Evolutionary conservation across 805 yeast species (phyloP).

Genomic region (Saccharomycopsis olivae): DNA sequence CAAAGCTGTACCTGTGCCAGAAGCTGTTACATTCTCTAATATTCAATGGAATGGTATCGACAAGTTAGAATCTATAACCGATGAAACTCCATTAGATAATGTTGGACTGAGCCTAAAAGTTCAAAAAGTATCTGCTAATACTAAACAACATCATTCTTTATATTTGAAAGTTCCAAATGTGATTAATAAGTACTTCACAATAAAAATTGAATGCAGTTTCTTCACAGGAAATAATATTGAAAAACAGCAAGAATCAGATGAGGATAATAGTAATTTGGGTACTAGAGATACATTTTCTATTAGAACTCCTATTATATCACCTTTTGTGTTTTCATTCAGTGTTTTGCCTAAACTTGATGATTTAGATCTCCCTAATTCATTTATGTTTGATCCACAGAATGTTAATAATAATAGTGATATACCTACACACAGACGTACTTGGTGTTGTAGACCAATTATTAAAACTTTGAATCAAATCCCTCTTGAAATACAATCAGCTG

Average conservation of each 20-base stretch:
- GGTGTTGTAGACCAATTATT: slow-evolving; percentile 28
- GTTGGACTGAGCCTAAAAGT: too few species aligned
- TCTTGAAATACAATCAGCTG: slow-evolving; percentile 28
- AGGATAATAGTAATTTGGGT: slow-evolving; percentile 7
- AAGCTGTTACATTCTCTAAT: not conserved
- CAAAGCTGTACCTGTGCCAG: not conserved
- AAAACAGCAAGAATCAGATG: slow-evolving; percentile 16
- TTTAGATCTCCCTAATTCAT: slow-evolving; percentile 24
- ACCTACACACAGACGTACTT: slow-evolving; percentile 27
- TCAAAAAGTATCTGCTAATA: slow-evolving; percentile 1
- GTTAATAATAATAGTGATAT: slow-evolving; percentile 15
- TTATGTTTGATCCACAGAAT: slow-evolving; percentile 15
- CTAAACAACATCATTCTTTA: slow-evolving; percentile 9
- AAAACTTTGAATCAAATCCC: slow-evolving; percentile 20
- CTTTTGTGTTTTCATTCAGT: slow-evolving; percentile 24
- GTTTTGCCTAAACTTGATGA: slow-evolving; percentile 26
- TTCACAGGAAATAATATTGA: slow-evolving; percentile 18
- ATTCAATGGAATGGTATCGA: slow-evolving; percentile 14
- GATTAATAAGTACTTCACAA: slow-evolving; percentile 9
- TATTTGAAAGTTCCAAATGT: slow-evolving; percentile 16
- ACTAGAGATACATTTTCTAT: slow-evolving; percentile 20
- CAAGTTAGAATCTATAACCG: not conserved
- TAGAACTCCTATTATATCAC: slow-evolving; percentile 23
- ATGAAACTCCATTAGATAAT: not conserved
- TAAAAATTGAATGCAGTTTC: slow-evolving; percentile 17